phyloP scores from a whole-genome alignment of 768 basidiomycete species.

The Bullera alba region DNA sequence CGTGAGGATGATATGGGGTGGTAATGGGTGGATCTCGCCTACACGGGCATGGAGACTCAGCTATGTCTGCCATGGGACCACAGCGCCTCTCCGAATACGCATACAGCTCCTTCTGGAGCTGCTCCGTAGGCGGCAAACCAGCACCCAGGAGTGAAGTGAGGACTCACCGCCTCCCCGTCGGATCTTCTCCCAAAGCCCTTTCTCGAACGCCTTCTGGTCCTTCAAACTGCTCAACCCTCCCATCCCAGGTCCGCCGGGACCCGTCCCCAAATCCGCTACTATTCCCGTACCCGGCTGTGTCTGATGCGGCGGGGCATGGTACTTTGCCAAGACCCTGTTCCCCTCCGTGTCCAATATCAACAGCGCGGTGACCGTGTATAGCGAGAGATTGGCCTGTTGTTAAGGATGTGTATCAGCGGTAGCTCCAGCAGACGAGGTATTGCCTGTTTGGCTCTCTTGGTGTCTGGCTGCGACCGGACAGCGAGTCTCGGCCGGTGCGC shows the following conservation, averaged over 20 bases:
- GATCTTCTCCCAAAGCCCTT: slow-evolving; percentile 90
- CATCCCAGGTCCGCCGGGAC: slow-evolving; percentile 37
- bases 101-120: no score
- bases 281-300: slow-evolving; percentile 35
- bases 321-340: slow-evolving; percentile 89
- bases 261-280: slow-evolving; percentile 30
- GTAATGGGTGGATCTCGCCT: slow-evolving; percentile 90
- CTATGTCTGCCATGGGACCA: no score
- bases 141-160: slow-evolving; percentile 21
- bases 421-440: slow-evolving; percentile 1
- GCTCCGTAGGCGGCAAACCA: no score
- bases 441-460: background rate
- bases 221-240: slow-evolving; percentile 55
- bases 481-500: no score
- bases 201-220: slow-evolving; percentile 93
- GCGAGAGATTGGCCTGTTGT: slow-evolving; percentile 64
- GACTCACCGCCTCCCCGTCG: slow-evolving; percentile 78
- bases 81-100: no score
- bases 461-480: no score
- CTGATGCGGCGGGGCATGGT: slow-evolving; percentile 69
- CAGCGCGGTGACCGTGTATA: slow-evolving; percentile 81
- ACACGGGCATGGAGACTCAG: no score
- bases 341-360: slow-evolving; percentile 93
- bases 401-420: no score
- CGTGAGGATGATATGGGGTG: slow-evolving; percentile 85